phyloP scores from a whole-genome alignment of 257 asterid species.

The Plectranthus barbatus region DNA sequence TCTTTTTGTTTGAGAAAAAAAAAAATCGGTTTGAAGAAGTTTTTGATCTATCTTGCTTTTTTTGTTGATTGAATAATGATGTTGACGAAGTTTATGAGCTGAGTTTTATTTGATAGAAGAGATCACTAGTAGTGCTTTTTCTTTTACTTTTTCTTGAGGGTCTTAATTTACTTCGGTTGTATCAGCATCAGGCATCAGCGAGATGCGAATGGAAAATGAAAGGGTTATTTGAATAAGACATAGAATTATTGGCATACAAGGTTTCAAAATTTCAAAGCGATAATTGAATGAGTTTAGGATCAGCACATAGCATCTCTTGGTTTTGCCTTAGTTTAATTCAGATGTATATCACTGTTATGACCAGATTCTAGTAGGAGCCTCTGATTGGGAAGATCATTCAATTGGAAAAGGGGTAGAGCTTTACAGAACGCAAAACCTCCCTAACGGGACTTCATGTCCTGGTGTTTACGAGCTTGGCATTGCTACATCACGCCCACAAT shows the following conservation, averaged over 20 bases:
- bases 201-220: neutral
- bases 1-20: neutral
- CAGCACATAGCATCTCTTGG: neutral
- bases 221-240: neutral
- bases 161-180: neutral
- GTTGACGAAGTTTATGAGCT: neutral
- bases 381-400: constrained; percentile 65
- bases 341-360: constrained; percentile 1
- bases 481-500: constrained; percentile 19
- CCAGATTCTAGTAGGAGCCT: constrained; percentile 69
- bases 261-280: neutral
- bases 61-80: neutral
- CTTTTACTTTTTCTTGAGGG: neutral
- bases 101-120: neutral
- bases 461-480: constrained; percentile 90
- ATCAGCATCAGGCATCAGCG: constrained; percentile 3
- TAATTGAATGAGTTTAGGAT: neutral
- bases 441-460: constrained; percentile 55
- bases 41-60: neutral
- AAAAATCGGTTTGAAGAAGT: neutral
- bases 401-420: constrained; percentile 65
- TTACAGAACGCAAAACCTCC: constrained; percentile 80
- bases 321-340: neutral
- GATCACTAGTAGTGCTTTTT: neutral
- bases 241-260: neutral